These are phyloP conservation scores for Ogataea ganodermae DNA, from an alignment of 805 yeast species.

Conservation along the genomic window DNA sequence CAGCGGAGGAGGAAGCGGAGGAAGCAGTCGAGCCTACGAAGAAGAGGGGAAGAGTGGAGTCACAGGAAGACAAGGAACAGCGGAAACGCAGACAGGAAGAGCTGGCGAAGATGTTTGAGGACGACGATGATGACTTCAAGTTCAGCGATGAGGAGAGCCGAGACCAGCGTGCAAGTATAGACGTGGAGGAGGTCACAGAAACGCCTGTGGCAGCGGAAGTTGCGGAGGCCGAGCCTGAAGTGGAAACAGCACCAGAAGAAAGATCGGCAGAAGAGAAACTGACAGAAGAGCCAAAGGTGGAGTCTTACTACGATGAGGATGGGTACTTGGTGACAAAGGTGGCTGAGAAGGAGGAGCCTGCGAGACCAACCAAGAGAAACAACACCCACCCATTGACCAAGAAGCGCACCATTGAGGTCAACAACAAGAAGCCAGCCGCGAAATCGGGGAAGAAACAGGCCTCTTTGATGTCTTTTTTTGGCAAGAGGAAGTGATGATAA, in stretches of 20 bases:
- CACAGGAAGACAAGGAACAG: conserved; percentile 10
- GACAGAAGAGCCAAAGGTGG: conserved; percentile 18
- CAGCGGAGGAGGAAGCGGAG: conserved; percentile 1
- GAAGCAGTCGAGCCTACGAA: conserved; percentile 12
- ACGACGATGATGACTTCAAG: conserved; percentile 21
- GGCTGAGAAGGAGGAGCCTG: conserved; percentile 8
- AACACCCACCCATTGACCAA: conserved; percentile 17
- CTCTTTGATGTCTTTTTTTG: conserved; percentile 36
- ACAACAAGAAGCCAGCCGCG: conserved; percentile 10
- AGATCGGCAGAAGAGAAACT: background rate
- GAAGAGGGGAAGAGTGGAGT: conserved; percentile 24
- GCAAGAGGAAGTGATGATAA: conserved; percentile 24
- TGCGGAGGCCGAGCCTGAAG: background rate
- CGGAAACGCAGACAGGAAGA: conserved; percentile 18
- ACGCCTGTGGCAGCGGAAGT: background rate
- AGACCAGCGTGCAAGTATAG: background rate
- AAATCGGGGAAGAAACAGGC: conserved; percentile 25
- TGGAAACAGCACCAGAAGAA: conserved; percentile 4
- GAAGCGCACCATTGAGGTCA: conserved; percentile 13
- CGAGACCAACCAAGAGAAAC: conserved; percentile 10
- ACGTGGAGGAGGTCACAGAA: conserved; percentile 11
- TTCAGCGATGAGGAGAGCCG: conserved; percentile 8
- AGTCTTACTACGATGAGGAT: conserved; percentile 33
- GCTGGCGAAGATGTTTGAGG: conserved; percentile 28
- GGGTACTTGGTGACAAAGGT: conserved; percentile 32